phyloP scores from a whole-genome alignment of 176 grass and related monocot species.

The Raddia guianensis region DNA sequence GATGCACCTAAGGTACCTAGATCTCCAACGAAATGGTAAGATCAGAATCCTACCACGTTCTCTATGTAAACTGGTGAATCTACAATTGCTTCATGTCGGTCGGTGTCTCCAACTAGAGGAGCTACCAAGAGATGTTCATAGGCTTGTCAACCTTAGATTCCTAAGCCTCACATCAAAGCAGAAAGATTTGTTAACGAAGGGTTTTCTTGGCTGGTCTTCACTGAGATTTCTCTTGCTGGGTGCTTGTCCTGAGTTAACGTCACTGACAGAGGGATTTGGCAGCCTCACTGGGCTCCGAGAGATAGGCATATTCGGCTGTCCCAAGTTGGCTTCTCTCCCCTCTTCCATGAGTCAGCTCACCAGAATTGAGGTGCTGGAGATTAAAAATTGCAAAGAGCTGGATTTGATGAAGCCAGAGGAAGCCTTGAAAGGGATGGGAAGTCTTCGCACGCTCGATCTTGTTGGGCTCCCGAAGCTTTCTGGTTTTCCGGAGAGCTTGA shows the following conservation, averaged over 20 bases:
- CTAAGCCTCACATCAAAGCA: neutral
- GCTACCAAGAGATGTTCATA: neutral
- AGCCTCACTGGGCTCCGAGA: neutral
- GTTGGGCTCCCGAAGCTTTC: neutral
- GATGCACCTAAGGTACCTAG: neutral
- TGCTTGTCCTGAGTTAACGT: neutral
- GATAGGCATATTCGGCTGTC: neutral
- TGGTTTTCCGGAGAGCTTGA: neutral
- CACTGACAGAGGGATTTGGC: neutral
- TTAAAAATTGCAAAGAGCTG: no score
- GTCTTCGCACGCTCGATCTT: neutral
- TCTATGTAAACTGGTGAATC: neutral
- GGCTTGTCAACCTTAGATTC: neutral
- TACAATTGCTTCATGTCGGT: neutral
- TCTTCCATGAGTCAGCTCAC: no score
- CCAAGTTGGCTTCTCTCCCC: neutral
- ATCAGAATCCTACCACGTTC: neutral
- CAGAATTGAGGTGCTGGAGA: no score
- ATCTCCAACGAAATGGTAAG: neutral
- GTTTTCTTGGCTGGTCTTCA: neutral
- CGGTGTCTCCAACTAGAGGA: neutral
- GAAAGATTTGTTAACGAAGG: neutral
- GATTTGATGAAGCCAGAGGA: slow-evolving; percentile 10
- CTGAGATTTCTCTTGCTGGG: neutral
- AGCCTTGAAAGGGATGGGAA: neutral